phyloP scores from a whole-genome alignment of 371 early-diverging fungal species.

The Syncephalastrum monosporum region DNA sequence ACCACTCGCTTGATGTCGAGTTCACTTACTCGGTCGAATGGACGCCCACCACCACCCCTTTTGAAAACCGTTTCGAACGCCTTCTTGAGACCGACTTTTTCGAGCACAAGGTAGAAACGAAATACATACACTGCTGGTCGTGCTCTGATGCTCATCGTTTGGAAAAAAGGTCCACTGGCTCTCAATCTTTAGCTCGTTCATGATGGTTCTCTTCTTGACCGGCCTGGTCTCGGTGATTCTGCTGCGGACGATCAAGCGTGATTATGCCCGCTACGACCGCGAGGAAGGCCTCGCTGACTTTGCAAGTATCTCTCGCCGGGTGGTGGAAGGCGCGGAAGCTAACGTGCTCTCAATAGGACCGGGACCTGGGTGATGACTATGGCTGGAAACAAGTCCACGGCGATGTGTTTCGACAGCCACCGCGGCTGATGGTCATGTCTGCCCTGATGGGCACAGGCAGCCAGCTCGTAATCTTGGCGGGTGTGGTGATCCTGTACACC shows the following conservation, averaged over 20 bases:
- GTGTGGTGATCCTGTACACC: constrained; percentile 70
- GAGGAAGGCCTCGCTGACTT: constrained; percentile 74
- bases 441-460: constrained; percentile 75
- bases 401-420: constrained; percentile 84
- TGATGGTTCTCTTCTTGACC: constrained; percentile 80
- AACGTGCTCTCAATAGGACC: constrained; percentile 47
- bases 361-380: constrained; percentile 83
- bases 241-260: constrained; percentile 72
- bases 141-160: neutral
- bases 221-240: constrained; percentile 76
- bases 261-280: constrained; percentile 80
- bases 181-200: constrained; percentile 81
- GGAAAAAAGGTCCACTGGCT: constrained; percentile 77
- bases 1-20: constrained; percentile 33
- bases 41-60: constrained; percentile 52
- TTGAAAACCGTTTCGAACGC: constrained; percentile 65
- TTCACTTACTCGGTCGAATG: constrained; percentile 79
- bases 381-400: constrained; percentile 92
- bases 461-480: constrained; percentile 63
- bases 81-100: constrained; percentile 78
- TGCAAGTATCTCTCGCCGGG: constrained; percentile 35
- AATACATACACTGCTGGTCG: neutral
- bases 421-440: constrained; percentile 64
- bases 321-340: no score
- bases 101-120: constrained; percentile 68